Conservation (phyloP, 805 yeast species). For the Cyberlindnera nakhonratchasimensis region DNA sequence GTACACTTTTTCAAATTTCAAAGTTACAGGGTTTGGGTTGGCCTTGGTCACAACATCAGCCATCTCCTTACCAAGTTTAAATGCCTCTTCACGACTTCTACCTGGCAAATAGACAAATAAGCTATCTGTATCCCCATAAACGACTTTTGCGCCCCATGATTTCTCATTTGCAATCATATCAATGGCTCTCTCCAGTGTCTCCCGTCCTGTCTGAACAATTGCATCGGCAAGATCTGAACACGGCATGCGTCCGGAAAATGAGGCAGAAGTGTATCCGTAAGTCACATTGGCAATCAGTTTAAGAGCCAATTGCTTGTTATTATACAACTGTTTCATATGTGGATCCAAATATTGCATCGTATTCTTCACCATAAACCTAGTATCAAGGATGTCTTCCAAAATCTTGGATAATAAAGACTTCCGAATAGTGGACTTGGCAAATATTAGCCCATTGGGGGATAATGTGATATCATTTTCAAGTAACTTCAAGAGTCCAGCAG, state of each 20-base stretch:
- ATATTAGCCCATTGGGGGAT: conserved; percentile 87
- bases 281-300: conserved; percentile 93
- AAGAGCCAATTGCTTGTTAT: conserved; percentile 80
- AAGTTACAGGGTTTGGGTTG: conserved; percentile 76
- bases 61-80: conserved; percentile 66
- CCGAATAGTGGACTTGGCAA: conserved; percentile 61
- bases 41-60: conserved; percentile 57
- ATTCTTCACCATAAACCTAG: conserved; percentile 72
- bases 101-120: conserved; percentile 90
- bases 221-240: conserved; percentile 93
- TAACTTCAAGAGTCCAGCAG: conserved; percentile 53
- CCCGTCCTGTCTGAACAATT: conserved; percentile 88
- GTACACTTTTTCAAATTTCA: conserved; percentile 91
- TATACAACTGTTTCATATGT: conserved; percentile 52
- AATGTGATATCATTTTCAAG: conserved; percentile 53
- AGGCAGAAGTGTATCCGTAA: conserved; percentile 92
- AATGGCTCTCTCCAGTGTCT: conserved; percentile 70
- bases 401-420: conserved; percentile 76
- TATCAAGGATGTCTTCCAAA: conserved; percentile 78
- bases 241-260: conserved; percentile 97
- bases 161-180: conserved; percentile 55
- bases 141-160: conserved; percentile 85
- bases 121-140: conserved; percentile 96
- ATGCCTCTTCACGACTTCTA: conserved; percentile 70
- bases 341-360: conserved; percentile 60